These are phyloP conservation scores for Lunasporangiospora selenospora DNA, from an alignment of 192 early-diverging fungal species.

Conservation along the genomic window DNA sequence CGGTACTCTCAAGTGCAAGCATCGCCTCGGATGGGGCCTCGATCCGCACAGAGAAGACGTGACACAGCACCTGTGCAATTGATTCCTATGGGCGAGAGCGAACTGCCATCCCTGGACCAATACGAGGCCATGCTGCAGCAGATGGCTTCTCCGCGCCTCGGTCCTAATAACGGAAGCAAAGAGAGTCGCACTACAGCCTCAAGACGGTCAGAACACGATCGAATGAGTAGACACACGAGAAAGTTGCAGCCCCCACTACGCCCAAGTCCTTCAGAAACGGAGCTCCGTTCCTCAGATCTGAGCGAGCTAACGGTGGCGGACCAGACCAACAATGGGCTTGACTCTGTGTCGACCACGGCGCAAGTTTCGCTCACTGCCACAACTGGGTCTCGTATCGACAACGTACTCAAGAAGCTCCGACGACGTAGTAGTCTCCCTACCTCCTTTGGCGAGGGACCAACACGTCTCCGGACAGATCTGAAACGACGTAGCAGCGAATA, in stretches of 20 bases:
- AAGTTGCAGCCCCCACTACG: conserved; percentile 8
- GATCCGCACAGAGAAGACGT: conserved; percentile 7
- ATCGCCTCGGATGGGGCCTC: conserved; percentile 8
- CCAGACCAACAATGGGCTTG: too few relatives aligned
- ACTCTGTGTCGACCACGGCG: too few relatives aligned
- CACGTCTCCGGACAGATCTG: background rate
- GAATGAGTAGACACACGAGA: conserved; percentile 9
- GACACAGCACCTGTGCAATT: conserved; percentile 1
- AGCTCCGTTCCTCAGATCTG: too few relatives aligned
- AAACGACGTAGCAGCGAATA: conserved; percentile 17
- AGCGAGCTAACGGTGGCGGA: too few relatives aligned
- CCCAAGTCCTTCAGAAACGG: too few relatives aligned
- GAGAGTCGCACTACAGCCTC: too few relatives aligned
- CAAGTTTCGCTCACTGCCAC: too few relatives aligned
- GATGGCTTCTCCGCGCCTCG: conserved; percentile 19
- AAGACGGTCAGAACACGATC: conserved; percentile 14
- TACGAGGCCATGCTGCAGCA: conserved; percentile 43
- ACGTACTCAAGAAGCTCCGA: too few relatives aligned
- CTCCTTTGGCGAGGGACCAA: conserved; percentile 10
- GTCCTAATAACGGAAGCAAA: background rate
- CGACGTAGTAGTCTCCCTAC: conserved; percentile 36
- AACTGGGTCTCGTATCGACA: too few relatives aligned
- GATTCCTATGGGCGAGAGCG: background rate
- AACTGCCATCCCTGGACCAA: conserved; percentile 28
- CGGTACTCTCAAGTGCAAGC: conserved; percentile 3